Evolutionary conservation across 345 rosid species (phyloP), one percentile per base, ranked within the genome.

Genomic region (Bruguiera gymnorhiza): DNA sequence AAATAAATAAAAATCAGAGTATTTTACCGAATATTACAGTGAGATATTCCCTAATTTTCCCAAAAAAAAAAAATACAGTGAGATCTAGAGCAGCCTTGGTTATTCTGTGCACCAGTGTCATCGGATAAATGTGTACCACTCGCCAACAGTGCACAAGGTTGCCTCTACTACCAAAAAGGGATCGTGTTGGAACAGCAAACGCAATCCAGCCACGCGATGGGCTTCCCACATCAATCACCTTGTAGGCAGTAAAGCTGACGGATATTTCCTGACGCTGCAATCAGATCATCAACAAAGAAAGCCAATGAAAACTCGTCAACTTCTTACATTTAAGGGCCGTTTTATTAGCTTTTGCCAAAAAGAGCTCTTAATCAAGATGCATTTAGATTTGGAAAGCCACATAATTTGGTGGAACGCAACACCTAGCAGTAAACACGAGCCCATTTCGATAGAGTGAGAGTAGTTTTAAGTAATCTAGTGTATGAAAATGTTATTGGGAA

Each of bases 161-260:
- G 53, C 75, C 60, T 60, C 58, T 61, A 39, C 63, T 68, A 65
- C 71, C 53, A 36, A 34, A 46, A 27, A 23, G 32, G 31, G 31
- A 69, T 60, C 18, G 63, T 59, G 68, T 29, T 72, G 56, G 6
- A 27, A 63, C 70, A 37, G 53, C 67, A 66, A 65, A 20, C 53
- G 18, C 67, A 56, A 26, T 61, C 20, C 58, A 63, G 63, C 63
- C 48, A n/a, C 30, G 0, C 55, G 23, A 36, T 62, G 67, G 51
- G 55, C 75, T 3, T 46, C 37, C 65, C 3, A 36, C 59, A 76
- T 83, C 72, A 92, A 55, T 96, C 98, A 29, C 97, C 89, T 83
- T 92, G 99, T 37, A 96, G 90, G 79, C 99, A 90, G 86, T 96
- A 96, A 48, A 96, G 95, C 80, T 96, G 99, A 62, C 99, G 95